Percentiles rank a stretch among this genome's conserved stretches.
phyloP scores from a whole-genome alignment of 208 protist species.

The Borovskyia barvae region DNA sequence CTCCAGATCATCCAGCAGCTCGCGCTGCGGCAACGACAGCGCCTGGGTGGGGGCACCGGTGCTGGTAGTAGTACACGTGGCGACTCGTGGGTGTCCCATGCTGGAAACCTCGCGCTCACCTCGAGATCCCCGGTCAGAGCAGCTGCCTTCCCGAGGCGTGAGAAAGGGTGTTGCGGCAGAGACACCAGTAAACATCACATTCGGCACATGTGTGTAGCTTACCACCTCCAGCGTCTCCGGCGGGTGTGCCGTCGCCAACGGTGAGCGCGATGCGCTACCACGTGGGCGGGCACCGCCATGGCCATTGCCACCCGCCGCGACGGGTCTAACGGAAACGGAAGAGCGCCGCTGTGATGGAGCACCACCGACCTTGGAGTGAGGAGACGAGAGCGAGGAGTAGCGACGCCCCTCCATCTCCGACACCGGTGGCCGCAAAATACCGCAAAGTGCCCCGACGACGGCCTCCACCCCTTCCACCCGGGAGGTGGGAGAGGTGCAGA shows the following conservation, averaged over 20 bases:
- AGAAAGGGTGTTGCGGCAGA: constrained; percentile 6
- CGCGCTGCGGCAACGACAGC: constrained; percentile 9
- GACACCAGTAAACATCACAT: constrained; percentile 33
- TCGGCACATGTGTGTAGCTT: constrained; percentile 47
- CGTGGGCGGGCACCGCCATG: neutral
- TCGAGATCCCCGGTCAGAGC: neutral
- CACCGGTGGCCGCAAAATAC: constrained; percentile 43
- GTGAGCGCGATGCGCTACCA: constrained; percentile 10
- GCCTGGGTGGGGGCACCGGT: neutral
- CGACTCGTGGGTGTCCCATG: no score
- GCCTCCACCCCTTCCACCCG: constrained; percentile 66
- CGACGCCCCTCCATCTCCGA: constrained; percentile 15
- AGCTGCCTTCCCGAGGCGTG: neutral
- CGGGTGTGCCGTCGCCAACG: neutral
- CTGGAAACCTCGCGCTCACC: constrained; percentile 3
- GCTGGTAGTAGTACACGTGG: no score
- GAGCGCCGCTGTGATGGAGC: constrained; percentile 7
- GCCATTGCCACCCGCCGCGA: neutral
- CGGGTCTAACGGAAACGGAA: neutral
- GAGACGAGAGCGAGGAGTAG: constrained; percentile 6
- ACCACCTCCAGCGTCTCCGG: constrained; percentile 25
- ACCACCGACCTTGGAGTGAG: neutral
- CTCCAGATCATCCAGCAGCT: constrained; percentile 14
- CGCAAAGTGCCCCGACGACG: constrained; percentile 69
- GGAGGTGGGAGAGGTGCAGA: constrained; percentile 33